Conservation (phyloP, 2,329 filamentous ascomycete genomes). For the Sarocladiaceae sp. region DNA sequence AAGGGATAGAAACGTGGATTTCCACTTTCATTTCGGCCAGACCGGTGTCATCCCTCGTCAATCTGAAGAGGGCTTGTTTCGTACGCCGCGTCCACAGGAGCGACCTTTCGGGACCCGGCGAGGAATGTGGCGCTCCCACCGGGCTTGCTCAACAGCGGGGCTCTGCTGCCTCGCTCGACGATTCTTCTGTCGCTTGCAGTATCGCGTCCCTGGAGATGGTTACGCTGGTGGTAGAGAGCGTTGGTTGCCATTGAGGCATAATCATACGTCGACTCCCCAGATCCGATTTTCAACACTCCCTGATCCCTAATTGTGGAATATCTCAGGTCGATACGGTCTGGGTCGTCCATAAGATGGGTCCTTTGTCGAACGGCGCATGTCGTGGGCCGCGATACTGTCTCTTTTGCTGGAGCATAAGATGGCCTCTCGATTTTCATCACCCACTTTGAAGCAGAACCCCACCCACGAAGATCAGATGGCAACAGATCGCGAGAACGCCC, state of each 20-base stretch:
- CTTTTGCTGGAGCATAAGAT: too few species aligned
- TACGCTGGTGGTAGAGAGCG: background rate
- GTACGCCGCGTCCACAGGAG: background rate
- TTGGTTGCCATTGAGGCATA: background rate
- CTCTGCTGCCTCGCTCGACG: background rate
- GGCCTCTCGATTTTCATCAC: too few species aligned
- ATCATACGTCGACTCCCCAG: slow-evolving; percentile 1
- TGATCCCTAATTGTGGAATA: background rate
- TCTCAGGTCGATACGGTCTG: slow-evolving; percentile 4
- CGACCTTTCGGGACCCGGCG: background rate
- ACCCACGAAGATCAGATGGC: background rate
- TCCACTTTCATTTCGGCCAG: background rate
- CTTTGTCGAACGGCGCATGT: background rate
- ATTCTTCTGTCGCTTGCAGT: background rate
- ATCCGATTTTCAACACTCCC: background rate
- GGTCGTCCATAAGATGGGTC: background rate
- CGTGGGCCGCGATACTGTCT: too few species aligned
- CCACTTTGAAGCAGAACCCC: too few species aligned
- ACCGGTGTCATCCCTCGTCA: background rate
- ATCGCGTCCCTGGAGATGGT: background rate
- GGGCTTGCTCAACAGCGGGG: background rate
- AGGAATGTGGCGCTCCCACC: slow-evolving; percentile 3
- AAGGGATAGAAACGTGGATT: too few species aligned
- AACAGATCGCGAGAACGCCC: background rate
- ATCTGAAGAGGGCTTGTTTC: background rate